Evolutionary conservation across 768 basidiomycete genomes (phyloP).

Genomic region (Amanita polypyramis): DNA sequence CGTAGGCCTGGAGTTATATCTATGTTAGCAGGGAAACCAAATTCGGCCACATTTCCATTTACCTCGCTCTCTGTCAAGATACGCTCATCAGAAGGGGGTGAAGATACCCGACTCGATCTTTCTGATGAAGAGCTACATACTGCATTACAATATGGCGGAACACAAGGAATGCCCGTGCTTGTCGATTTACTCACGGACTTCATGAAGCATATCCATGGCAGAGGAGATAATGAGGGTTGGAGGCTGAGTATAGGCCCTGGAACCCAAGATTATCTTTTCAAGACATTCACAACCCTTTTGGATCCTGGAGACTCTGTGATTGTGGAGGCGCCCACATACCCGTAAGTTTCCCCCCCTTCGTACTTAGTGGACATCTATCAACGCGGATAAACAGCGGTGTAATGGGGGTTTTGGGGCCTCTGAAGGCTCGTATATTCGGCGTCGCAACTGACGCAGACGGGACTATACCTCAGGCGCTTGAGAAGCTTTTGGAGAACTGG

Average conservation of each 20-base stretch:
- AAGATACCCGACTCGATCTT: slow-evolving; percentile 31
- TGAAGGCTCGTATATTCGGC: slow-evolving; percentile 43
- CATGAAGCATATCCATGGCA: slow-evolving; percentile 46
- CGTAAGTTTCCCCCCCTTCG: slow-evolving; percentile 26
- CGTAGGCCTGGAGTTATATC: slow-evolving; percentile 52
- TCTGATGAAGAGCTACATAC: slow-evolving; percentile 38
- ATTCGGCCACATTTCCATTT: slow-evolving; percentile 73
- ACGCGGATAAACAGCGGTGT: slow-evolving; percentile 34
- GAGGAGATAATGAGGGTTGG: slow-evolving; percentile 42
- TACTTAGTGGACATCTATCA: background rate
- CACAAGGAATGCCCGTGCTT: slow-evolving; percentile 44
- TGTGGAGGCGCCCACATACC: slow-evolving; percentile 70
- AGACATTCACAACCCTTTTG: slow-evolving; percentile 62
- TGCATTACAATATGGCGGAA: slow-evolving; percentile 57
- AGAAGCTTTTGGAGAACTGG: slow-evolving; percentile 58
- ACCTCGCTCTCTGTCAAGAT: slow-evolving; percentile 48
- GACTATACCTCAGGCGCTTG: slow-evolving; percentile 44
- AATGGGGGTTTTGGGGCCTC: slow-evolving; percentile 43
- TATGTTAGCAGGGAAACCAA: slow-evolving; percentile 72
- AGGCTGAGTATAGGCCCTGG: slow-evolving; percentile 56
- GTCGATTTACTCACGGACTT: slow-evolving; percentile 50
- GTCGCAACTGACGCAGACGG: slow-evolving; percentile 73
- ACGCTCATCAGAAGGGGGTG: slow-evolving; percentile 25
- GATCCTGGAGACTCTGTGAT: slow-evolving; percentile 74
- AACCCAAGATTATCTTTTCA: slow-evolving; percentile 70